A percentile compares a stretch with the other conserved stretches of the same genome.
Evolutionary conservation across 768 basidiomycete genomes (phyloP).

Genomic region (Pisolithus microcarpus): DNA sequence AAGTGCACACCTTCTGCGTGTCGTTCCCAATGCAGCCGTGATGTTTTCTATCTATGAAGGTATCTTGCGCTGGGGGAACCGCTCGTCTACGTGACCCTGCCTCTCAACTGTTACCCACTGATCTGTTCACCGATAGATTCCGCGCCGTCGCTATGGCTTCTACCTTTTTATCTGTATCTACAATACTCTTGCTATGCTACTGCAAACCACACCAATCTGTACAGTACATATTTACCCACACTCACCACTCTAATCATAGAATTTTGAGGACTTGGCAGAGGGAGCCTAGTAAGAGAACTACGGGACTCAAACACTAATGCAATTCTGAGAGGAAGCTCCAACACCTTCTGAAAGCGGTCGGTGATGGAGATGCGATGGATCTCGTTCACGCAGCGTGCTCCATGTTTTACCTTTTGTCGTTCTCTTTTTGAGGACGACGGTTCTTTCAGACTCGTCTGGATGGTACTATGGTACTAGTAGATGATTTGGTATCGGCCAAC

Average conservation of each 20-base stretch:
- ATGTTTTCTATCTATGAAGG: conserved; percentile 97
- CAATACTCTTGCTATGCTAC: conserved; percentile 10
- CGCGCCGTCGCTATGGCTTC: conserved; percentile 4
- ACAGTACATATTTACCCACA: conserved; percentile 22
- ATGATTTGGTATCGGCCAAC: no score
- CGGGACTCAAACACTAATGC: no score
- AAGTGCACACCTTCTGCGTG: conserved; percentile 91
- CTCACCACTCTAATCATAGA: conserved; percentile 16
- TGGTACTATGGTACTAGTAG: no score
- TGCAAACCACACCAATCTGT: conserved; percentile 8
- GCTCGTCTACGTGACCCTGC: background rate
- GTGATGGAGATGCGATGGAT: no score
- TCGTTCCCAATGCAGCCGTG: conserved; percentile 93
- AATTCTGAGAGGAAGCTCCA: no score
- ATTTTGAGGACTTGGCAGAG: no score
- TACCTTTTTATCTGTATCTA: conserved; percentile 5
- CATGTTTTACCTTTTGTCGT: no score
- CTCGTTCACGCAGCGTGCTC: no score
- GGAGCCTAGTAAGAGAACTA: no score
- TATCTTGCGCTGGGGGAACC: conserved; percentile 51
- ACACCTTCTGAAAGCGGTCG: no score
- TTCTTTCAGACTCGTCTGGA: no score
- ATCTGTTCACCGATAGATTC: background rate
- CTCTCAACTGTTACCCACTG: background rate
- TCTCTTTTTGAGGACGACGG: no score